These are phyloP conservation scores for Hyaloscypha variabilis DNA, from an alignment of 495 filamentous ascomycete species.

Conservation along the genomic window DNA sequence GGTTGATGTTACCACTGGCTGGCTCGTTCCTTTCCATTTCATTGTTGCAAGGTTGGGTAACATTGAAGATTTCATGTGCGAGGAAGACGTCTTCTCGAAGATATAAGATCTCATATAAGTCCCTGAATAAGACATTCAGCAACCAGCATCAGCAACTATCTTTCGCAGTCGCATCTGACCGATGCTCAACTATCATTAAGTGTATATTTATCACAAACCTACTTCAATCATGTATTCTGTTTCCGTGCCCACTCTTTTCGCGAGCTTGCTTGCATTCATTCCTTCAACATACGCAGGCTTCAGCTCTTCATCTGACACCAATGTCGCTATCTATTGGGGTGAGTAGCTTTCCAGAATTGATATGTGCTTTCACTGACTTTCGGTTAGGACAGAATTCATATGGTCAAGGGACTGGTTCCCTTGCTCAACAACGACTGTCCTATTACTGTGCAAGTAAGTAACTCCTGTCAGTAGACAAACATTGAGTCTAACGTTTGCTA, in stretches of 20 bases:
- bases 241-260: background rate
- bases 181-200: conserved; percentile 1
- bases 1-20: background rate
- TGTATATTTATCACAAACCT: background rate
- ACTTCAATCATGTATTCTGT: conserved; percentile 13
- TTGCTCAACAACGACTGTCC: conserved; percentile 49
- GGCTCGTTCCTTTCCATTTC: background rate
- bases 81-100: background rate
- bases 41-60: conserved; percentile 11
- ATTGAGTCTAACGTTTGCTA: conserved; percentile 14
- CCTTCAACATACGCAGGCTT: conserved; percentile 44
- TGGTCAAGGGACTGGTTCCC: conserved; percentile 40
- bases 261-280: conserved; percentile 15
- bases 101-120: conserved; percentile 8
- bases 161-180: background rate
- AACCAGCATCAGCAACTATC: conserved; percentile 2
- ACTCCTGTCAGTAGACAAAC: background rate
- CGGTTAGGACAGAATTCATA: conserved; percentile 53
- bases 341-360: conserved; percentile 22
- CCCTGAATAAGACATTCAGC: background rate
- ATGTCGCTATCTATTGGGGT: conserved; percentile 71
- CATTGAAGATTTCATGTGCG: background rate
- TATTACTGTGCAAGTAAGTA: conserved; percentile 57
- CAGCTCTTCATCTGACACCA: conserved; percentile 49
- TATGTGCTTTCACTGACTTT: background rate